Evolutionary conservation across 352 stramenopile species (phyloP), one percentile per base, ranked within the genome.

Genomic region (Globisporangium sylvaticum): DNA sequence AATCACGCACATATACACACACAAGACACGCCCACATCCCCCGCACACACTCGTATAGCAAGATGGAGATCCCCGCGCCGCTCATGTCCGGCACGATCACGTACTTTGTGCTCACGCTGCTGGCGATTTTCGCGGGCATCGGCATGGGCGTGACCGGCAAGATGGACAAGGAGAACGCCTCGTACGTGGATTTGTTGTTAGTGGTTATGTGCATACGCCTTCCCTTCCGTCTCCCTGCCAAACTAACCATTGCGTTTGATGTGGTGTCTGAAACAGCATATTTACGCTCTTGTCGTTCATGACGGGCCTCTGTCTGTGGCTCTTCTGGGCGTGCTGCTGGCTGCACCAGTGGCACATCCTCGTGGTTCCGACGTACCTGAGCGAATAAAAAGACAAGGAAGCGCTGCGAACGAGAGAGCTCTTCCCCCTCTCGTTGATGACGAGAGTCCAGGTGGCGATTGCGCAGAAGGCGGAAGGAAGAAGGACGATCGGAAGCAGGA

Each of bases 271-370:
- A 50, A n/a, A 34, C 67, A 96, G 88, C 54, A 80, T 96, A 58
- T 94, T 94, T 65, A 91, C 81, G 54, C 71, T 94, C 68, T 73
- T 94, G 57, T 71, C 86, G 55, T 90, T 91, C 64, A 94, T 96
- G 78, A 84, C 78, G 20, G 88, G 88, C 32, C 63, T 96, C 29
- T 96, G 88, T 70, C 76, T 96, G 68, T 96, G 88, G 88, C 88
- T 96, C 75, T 94, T 96, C 73, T 96, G 88, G 88, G 88, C 86
- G n/a, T 96, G 88, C 69, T 93, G 84, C 82, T 96, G 88, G 88
- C 65, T 96, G 65, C 88, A 96, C 74, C 88, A 96, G 79, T 96
- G 88, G 88, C 88, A 96, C 79, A 89, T 94, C 61, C 74, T 96
- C 54, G 78, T 96, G 48, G 86, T 93, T 32, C 88, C 88, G 48